Base-by-base conservation (phyloP, 441 rosid species). In the Jatropha multifida region DNA sequence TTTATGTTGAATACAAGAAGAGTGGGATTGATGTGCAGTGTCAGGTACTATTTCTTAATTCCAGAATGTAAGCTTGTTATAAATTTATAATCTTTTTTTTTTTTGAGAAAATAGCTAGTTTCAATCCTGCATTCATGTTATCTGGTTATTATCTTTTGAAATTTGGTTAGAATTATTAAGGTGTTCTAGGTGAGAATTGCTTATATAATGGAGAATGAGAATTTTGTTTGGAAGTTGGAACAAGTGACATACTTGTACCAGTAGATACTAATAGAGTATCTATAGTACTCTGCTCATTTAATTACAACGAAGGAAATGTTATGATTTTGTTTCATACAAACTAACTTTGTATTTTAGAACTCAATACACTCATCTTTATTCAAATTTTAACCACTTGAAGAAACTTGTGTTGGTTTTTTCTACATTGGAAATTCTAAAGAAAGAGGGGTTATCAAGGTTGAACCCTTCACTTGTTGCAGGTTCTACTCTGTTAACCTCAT, bases 21-120 rank as follows among this genome's bases (percentile, higher is more conserved):
- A 86, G 85, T 48, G 99, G 99, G 64, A 93, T 94, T 18, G 96
- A 93, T 84, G 97, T 93, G 56, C 99, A 93, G 82, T 93, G 97
- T 76, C 99, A 93, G 98, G 99, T 95, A 86, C 65, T 3, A 0
- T 77, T 27, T 13, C 54, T 42, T 64, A 5, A 7, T 46, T 46
- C 11, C 10, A 26, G 10, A 52, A 77, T 78, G n/a, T n/a, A n/a
- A 42, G 17, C 61, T 46, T 65, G 46, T 7, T 42, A 4, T 7
- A 42, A 42, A 42, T 23, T 23, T 23, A 23, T 23, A 23, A 42
- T 42, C 46, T 42, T 42, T 8, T 42, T 8, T 42, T 42, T 42
- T 42, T 8, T 42, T 42, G 46, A 42, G 6, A 42, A 52, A 17
- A 15, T 52, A 3, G 68, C 27, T 72, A 37, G 15, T 32, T 59